Conservation (phyloP, 495 filamentous ascomycete species). For the Penicillium longicatenatum region DNA sequence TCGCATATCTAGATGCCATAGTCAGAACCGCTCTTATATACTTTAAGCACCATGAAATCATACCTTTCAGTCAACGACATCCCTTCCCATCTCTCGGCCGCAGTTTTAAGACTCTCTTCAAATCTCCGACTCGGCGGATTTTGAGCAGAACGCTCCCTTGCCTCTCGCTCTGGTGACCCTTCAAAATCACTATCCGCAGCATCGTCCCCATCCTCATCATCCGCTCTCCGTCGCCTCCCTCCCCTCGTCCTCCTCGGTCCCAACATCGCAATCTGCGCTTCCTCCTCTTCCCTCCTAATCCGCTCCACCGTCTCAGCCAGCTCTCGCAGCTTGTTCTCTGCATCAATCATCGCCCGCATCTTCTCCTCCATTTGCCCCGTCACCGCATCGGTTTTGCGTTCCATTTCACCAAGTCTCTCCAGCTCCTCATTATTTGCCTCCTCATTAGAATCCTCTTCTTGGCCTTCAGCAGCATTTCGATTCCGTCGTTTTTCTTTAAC, state of each 20-base stretch:
- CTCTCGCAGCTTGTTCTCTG: conserved; percentile 32
- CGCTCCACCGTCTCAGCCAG: conserved; percentile 34
- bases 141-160: conserved; percentile 20
- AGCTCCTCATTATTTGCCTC: conserved; percentile 20
- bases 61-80: conserved; percentile 45
- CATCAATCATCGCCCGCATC: conserved; percentile 44
- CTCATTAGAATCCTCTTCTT: conserved; percentile 14
- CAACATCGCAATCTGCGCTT: conserved; percentile 10
- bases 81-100: conserved; percentile 32
- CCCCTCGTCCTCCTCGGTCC: conserved; percentile 26
- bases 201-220: conserved; percentile 23
- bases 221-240: conserved; percentile 20
- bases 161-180: conserved; percentile 22
- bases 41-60: conserved; percentile 1
- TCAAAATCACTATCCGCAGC: conserved; percentile 35
- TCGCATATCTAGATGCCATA: conserved; percentile 55
- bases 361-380: conserved; percentile 42
- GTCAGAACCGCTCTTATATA: neutral
- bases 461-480: neutral
- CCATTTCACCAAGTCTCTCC: conserved; percentile 29
- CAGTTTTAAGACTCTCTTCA: conserved; percentile 29
- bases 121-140: conserved; percentile 32
- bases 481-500: conserved; percentile 20
- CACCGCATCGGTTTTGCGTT: conserved; percentile 31
- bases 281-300: conserved; percentile 33